Evolutionary conservation across 2,329 filamentous ascomycete species (phyloP), one percentile per base, ranked within the genome.

Genomic region (Fusarium metavorans): DNA sequence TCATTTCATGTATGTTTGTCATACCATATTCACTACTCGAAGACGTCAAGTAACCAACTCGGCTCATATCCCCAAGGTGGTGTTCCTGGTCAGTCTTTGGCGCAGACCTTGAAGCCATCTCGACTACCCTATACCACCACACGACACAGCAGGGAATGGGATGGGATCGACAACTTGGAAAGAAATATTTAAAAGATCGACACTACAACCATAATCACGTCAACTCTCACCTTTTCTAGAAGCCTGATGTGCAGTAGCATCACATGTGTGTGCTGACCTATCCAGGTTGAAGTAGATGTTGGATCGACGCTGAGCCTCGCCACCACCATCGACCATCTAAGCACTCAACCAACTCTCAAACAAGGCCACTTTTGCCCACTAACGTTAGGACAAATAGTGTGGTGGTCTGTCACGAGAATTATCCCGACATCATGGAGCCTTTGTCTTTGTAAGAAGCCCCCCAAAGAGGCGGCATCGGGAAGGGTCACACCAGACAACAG

Each of bases 221-320:
- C 72, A 70, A 63, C 64, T 75, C 57, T 75, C 70, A 72, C 72
- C 61, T 43, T 32, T 69, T 75, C 68, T 74, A 60, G 72, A 72
- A 37, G 32, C 41, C 35, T 67, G 50, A 30, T 43, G 48, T 72
- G 65, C 72, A 66, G 68, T 50, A 70, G 50, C 58, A 72, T 72
- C 65, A 75, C 50, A 68, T 69, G 71, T 52, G 64, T 66, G 35
- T n/a, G 16, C 41, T 58, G 57, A 52, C 61, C 27, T 48, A 23
- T 65, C 61, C 58, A 39, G 61, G 35, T 57, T 72, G 27, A 68
- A 37, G 59, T 48, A 45, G 64, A 68, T 65, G 63, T 39, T 59
- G 48, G 41, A 61, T 75, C 61, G 64, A 60, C 57, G 61, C 54
- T 61, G 72, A 72, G 72, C 68, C 68, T 72, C 39, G 71, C 52